Evolutionary conservation across 1,284 basidiomycete genomes (phyloP), one percentile per base, ranked within the genome.

Genomic region (Austropuccinia psidii): DNA sequence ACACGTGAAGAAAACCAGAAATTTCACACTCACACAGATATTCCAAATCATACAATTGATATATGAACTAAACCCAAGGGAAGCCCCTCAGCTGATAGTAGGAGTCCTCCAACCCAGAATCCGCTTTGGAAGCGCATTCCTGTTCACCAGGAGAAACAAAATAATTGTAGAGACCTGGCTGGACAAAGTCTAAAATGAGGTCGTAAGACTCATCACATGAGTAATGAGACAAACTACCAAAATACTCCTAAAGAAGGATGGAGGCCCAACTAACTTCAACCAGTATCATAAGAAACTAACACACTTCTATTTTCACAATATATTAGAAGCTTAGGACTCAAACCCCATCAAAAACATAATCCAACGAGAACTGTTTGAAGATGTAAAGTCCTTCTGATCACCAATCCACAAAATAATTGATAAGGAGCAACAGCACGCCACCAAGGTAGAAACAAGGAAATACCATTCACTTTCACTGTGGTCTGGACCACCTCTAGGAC

Each of bases 51-150:
- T 27, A 9, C 31, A 45, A n/a, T 62, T 29, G 24, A 62, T 43
- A 27, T 62, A 27, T 62, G 60, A 43, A 15, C 27, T 62, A 29
- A 62, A 62, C 21, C 37, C 27, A 1, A n/a, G 33, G 35, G 8
- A 8, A n/a, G 33, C 52, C 4, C 17, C 37, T 3, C 13, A 15
- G 19, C 39, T 68, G 13, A 41, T 68, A 4, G 43, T 13, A 4
- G 52, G 50, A 24, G 66, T 57, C 21, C 11, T 68, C 24, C 27
- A 43, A 11, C 49, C 52, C 0, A 24, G 49, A 37, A n/a, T 57
- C 15, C 35, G 54, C 2, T 68, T 54, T 57, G 66, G 66, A 1
- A 68, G 66, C 27, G 13, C 55, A 39, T 19, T 68, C 8, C 55
- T 49, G 66, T 54, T 57, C 33, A 68, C 50, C n/a, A n/a, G n/a